Conservation (phyloP, 805 yeast species). For the Barnettozyma siamensis region DNA sequence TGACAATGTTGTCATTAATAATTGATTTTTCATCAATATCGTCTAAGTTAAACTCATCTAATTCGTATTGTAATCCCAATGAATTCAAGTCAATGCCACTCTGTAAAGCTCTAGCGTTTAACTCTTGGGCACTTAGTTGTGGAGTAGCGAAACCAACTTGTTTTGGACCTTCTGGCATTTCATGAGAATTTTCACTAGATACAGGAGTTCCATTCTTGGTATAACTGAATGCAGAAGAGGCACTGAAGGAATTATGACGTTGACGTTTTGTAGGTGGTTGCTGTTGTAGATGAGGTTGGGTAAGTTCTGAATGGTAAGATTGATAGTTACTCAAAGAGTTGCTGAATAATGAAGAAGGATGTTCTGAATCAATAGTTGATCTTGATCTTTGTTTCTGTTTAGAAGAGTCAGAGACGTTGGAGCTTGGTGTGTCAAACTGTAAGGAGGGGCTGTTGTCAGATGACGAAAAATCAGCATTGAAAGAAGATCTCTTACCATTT, state of each 20-base stretch:
- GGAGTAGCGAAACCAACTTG: conserved; percentile 84
- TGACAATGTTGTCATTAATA: conserved; percentile 12
- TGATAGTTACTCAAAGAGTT: background rate
- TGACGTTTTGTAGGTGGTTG: conserved; percentile 21
- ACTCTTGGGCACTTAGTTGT: conserved; percentile 50
- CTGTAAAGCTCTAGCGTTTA: conserved; percentile 28
- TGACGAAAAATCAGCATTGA: background rate
- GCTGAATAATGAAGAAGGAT: background rate
- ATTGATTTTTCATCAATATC: background rate
- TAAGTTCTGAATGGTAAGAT: background rate
- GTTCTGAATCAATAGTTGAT: conserved; percentile 2
- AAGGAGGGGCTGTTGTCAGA: background rate
- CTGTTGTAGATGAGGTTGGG: background rate
- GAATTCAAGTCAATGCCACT: conserved; percentile 34
- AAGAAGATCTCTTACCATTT: too few species aligned
- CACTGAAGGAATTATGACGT: conserved; percentile 41
- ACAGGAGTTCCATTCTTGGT: conserved; percentile 13
- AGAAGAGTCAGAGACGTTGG: background rate
- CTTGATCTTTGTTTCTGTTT: conserved; percentile 1
- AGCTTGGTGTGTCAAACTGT: background rate
- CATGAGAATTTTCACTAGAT: conserved; percentile 3
- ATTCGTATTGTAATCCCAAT: conserved; percentile 29
- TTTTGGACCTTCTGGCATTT: conserved; percentile 44
- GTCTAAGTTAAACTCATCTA: conserved; percentile 18
- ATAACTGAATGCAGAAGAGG: conserved; percentile 35